Base-by-base conservation (phyloP, 768 basidiomycete species). In the Amanita rimosa region DNA sequence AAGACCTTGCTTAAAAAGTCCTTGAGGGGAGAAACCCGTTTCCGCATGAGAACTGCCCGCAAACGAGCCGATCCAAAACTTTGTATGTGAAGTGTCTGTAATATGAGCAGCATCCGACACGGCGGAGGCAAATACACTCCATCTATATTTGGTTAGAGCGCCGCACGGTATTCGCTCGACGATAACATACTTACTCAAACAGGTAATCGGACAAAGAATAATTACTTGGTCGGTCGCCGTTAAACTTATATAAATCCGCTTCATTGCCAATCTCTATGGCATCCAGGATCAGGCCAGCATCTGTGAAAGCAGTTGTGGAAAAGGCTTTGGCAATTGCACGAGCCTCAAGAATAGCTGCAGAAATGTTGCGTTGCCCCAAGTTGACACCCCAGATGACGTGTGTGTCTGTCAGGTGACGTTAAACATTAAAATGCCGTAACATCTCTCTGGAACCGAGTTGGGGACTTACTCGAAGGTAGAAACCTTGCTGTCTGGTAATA, bases 341-440 rank as follows among this genome's bases (percentile, higher is more conserved):
- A 0, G 76, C 71, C 54, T 71, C 71, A 7, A 75, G 64, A 50
- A 69, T 70, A 0, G 66, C 69, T 4, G 73, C 67, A 51, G 75
- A 78, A 45, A 78, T 24, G 53, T 78, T 79, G 39, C 67, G 60
- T 48, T 63, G 58, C 5, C 79, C 79, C n/a, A 84, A 62, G 60
- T 85, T 84, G 41, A 84, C 64, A 11, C 81, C 82, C 79, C 79
- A 85, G 11, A 68, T 76, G 53, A 85, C 77, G 44, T 71, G 73
- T 8, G 80, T 81, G 21, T 73, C 80, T 80, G 53, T 5, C 13
- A 29, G 9, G 31, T 31, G 31, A 4, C 13, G 29, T 29, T 29
- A 43, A 33, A 21, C 11, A 8, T 29, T 19, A 22, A 44, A n/a
- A 31, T 39, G 22, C 35, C 45, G 31, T 19, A 42, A 24, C 40